phyloP scores from a whole-genome alignment of 805 yeast genomes.

The Lipomyces yamanashiensis region DNA sequence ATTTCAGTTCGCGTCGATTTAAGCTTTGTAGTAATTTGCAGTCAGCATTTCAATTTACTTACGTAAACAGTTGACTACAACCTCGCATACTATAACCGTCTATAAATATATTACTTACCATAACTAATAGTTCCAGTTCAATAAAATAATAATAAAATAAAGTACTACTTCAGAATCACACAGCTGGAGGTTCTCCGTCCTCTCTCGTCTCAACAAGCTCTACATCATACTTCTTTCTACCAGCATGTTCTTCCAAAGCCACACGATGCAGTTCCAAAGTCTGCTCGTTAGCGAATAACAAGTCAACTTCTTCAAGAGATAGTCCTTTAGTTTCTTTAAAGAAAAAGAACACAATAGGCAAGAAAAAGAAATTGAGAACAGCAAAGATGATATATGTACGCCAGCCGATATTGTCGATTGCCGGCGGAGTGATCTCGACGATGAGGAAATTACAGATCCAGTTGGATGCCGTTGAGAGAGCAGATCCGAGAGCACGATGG shows the following conservation, averaged over 20 bases:
- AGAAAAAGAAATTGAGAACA: constrained; percentile 47
- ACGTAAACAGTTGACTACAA: no score
- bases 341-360: constrained; percentile 13
- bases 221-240: background rate
- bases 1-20: no score
- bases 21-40: no score
- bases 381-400: constrained; percentile 66
- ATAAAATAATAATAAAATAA: no score
- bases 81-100: no score
- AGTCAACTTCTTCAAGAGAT: constrained; percentile 42
- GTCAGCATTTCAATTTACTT: no score
- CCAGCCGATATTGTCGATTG: constrained; percentile 56
- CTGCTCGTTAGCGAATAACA: constrained; percentile 19
- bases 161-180: no score
- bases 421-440: constrained; percentile 55
- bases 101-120: no score
- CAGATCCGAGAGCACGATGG: constrained; percentile 11
- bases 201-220: background rate
- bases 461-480: constrained; percentile 19
- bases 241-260: constrained; percentile 1
- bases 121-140: no score
- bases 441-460: constrained; percentile 24
- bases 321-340: constrained; percentile 41
- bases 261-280: constrained; percentile 11
- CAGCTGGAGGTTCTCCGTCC: background rate